Conservation (phyloP, 306 rosid genomes). For the Lathyrus sativus region DNA sequence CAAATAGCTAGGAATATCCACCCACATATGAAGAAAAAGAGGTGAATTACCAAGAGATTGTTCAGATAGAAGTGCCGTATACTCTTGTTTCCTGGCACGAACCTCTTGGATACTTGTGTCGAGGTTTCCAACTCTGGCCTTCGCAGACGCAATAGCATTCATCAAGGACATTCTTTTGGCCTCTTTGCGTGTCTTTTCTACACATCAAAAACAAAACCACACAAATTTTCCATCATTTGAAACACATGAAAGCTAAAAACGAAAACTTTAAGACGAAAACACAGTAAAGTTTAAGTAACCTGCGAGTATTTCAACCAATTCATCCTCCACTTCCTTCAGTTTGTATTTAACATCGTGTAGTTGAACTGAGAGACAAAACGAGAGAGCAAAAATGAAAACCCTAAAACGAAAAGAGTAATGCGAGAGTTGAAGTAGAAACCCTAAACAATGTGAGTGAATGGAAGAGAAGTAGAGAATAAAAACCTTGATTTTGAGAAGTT, state of each 20-base stretch:
- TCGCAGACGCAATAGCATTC: conserved; percentile 66
- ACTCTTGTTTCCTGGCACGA: conserved; percentile 56
- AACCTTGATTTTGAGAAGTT: conserved; percentile 57
- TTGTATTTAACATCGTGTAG: conserved; percentile 56
- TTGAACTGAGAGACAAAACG: conserved; percentile 46
- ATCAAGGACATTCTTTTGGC: conserved; percentile 66
- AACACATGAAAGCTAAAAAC: neutral
- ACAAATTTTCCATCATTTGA: neutral
- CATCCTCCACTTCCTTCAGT: conserved; percentile 77
- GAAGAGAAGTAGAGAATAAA: too few species aligned
- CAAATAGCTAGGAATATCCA: too few species aligned
- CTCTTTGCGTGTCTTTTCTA: conserved; percentile 81
- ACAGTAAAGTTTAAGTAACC: conserved; percentile 39
- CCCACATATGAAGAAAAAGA: too few species aligned
- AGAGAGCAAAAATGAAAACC: conserved; percentile 20
- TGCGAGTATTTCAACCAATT: conserved; percentile 74
- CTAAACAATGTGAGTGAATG: too few species aligned
- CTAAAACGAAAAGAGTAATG: too few species aligned
- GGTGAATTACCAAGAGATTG: conserved; percentile 55
- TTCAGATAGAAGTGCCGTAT: conserved; percentile 49
- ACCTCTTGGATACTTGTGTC: conserved; percentile 48
- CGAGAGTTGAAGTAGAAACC: too few species aligned
- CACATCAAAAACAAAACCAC: neutral
- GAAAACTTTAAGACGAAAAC: neutral
- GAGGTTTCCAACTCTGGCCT: conserved; percentile 56